Conservation (phyloP, 495 filamentous ascomycete genomes). For the Penicillium manginii region DNA sequence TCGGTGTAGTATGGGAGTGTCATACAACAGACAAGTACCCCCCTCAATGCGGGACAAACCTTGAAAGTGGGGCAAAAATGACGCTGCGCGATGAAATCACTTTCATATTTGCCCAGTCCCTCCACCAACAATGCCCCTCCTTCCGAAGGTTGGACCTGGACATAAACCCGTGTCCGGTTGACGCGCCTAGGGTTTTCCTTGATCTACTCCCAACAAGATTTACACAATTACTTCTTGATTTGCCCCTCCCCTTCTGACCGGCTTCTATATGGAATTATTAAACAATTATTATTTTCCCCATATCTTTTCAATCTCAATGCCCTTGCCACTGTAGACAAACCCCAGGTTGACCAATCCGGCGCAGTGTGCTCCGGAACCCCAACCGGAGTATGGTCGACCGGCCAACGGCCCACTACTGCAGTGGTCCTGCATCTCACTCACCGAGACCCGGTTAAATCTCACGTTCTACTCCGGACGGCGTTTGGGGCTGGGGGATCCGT, state of each 20-base stretch:
- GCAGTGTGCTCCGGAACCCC: slow-evolving; percentile 45
- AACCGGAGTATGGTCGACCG: slow-evolving; percentile 35
- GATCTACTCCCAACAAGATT: too few species aligned
- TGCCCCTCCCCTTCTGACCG: not conserved
- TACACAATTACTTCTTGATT: too few species aligned
- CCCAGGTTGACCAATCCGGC: slow-evolving; percentile 27
- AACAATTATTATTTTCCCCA: not conserved
- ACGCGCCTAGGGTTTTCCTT: too few species aligned
- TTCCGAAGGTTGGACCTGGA: too few species aligned
- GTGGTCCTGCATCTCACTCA: slow-evolving; percentile 29
- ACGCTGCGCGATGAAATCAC: slow-evolving; percentile 35
- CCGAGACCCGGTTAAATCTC: slow-evolving; percentile 35
- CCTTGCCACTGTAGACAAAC: not conserved
- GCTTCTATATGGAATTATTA: not conserved
- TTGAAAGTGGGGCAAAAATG: slow-evolving; percentile 41
- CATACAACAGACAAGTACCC: slow-evolving; percentile 26
- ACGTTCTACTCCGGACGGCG: slow-evolving; percentile 16
- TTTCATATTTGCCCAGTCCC: not conserved
- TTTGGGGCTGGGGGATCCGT: slow-evolving; percentile 10
- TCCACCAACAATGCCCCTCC: not conserved
- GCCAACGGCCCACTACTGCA: slow-evolving; percentile 35
- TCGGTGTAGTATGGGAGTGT: not conserved
- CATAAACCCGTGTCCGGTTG: too few species aligned
- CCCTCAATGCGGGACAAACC: not conserved
- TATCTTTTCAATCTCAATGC: not conserved